These are phyloP conservation scores for Yamadazyma friedrichii DNA, from an alignment of 1,139 yeast genomes.

Conservation along the genomic window DNA sequence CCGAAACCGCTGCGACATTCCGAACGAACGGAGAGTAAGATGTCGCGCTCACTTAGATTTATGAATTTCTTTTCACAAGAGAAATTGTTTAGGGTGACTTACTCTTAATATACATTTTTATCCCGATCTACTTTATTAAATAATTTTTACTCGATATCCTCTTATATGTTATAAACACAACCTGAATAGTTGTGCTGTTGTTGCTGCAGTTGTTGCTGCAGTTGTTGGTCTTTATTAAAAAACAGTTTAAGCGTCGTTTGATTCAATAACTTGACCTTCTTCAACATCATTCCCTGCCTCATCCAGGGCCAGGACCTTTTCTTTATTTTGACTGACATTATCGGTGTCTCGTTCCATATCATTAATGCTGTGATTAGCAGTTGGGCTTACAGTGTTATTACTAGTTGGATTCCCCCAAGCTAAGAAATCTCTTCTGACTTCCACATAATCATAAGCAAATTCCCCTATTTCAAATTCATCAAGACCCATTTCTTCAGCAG, in stretches of 20 bases:
- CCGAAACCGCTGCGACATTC: conserved; percentile 9
- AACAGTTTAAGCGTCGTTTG: conserved; percentile 1
- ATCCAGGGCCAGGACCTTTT: conserved; percentile 4
- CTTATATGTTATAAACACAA: too few species aligned
- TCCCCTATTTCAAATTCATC: conserved; percentile 98
- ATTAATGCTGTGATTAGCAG: background rate
- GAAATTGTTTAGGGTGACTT: background rate
- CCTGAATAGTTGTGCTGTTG: too few species aligned
- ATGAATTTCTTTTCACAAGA: background rate
- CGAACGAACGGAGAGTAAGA: conserved; percentile 16
- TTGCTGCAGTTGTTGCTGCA: too few species aligned
- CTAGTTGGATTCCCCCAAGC: conserved; percentile 46
- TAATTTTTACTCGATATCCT: too few species aligned
- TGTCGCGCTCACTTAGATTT: background rate
- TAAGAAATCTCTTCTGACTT: conserved; percentile 89
- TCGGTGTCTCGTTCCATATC: background rate
- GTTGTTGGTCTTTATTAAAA: too few species aligned
- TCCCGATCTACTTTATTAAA: background rate
- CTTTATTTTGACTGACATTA: background rate
- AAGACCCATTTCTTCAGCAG: conserved; percentile 84
- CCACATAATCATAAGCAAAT: conserved; percentile 97
- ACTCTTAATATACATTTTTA: conserved; percentile 1
- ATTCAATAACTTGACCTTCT: conserved; percentile 6
- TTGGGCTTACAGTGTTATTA: background rate
- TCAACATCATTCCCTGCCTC: conserved; percentile 2